Conservation (phyloP, 1,284 basidiomycete species). For the Microbotryum intermedium region DNA sequence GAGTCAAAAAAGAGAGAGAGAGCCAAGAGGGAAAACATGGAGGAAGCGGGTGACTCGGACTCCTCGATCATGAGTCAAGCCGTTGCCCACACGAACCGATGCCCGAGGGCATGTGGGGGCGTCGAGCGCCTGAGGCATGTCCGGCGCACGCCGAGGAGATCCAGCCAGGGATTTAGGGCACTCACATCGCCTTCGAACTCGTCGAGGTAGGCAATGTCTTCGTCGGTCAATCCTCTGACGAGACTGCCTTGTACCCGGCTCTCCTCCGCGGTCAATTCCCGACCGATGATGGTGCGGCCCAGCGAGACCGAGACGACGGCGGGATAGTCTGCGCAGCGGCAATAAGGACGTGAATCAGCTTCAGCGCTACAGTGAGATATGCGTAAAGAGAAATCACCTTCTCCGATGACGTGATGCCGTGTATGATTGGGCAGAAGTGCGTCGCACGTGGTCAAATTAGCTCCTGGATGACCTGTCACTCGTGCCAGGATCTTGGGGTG, state of each 20-base stretch:
- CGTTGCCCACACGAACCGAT: too few relatives aligned
- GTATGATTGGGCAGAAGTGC: constrained; percentile 60
- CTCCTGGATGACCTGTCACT: constrained; percentile 54
- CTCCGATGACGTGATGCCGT: constrained; percentile 54
- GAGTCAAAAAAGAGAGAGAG: neutral
- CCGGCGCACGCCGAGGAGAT: too few relatives aligned
- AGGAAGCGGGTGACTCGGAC: too few relatives aligned
- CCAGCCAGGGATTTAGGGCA: constrained; percentile 14
- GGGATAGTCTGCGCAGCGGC: constrained; percentile 56
- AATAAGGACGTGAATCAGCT: too few relatives aligned
- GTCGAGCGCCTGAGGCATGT: too few relatives aligned
- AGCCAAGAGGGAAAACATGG: neutral
- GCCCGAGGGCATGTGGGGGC: too few relatives aligned
- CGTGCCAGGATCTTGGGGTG: constrained; percentile 59
- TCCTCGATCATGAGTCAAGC: too few relatives aligned
- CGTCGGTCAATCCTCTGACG: constrained; percentile 53
- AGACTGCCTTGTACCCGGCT: constrained; percentile 59
- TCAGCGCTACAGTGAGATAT: neutral
- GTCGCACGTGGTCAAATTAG: constrained; percentile 52
- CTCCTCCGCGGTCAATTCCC: constrained; percentile 47
- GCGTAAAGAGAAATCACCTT: constrained; percentile 5
- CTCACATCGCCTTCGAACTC: constrained; percentile 69
- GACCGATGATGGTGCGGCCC: constrained; percentile 37
- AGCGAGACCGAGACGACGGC: constrained; percentile 55
- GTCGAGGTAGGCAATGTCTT: constrained; percentile 57